A percentile compares a stretch with the other conserved stretches of the same genome.
Evolutionary conservation across 2,329 filamentous ascomycete genomes (phyloP).

Genomic region (Cytospora leucostoma): DNA sequence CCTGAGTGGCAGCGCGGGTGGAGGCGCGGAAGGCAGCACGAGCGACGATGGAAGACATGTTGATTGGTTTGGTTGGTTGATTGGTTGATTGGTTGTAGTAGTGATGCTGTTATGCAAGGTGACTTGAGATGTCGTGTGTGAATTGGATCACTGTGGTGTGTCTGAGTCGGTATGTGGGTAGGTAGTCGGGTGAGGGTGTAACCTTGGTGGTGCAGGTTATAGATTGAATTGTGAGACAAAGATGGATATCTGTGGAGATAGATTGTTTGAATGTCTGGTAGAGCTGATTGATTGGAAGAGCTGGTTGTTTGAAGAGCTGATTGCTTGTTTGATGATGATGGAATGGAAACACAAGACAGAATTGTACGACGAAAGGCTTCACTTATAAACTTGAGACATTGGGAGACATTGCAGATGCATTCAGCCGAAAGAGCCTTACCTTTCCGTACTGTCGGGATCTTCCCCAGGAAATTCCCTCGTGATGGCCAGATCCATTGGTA

Average conservation of each 20-base stretch:
- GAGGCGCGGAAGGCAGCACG: constrained; percentile 38
- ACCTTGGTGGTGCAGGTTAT: constrained; percentile 9
- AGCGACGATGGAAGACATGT: constrained; percentile 41
- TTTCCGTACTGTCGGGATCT: constrained; percentile 19
- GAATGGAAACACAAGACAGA: constrained; percentile 11
- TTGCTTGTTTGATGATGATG: constrained; percentile 20
- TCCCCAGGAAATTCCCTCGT: constrained; percentile 18
- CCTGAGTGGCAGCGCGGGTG: constrained; percentile 31
- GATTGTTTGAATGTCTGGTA: constrained; percentile 4
- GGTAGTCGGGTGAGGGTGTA: constrained; percentile 11
- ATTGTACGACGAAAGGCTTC: constrained; percentile 16
- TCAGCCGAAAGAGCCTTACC: constrained; percentile 22
- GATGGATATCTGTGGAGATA: constrained; percentile 9
- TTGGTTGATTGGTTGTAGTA: constrained; percentile 18
- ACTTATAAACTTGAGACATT: constrained; percentile 22
- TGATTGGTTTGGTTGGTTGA: constrained; percentile 11
- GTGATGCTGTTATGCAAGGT: constrained; percentile 5
- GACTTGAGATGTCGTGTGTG: constrained; percentile 4
- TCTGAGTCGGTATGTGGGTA: constrained; percentile 27
- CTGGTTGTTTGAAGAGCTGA: constrained; percentile 12
- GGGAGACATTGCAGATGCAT: constrained; percentile 11
- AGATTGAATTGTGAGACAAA: constrained; percentile 12
- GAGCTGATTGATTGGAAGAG: constrained; percentile 15
- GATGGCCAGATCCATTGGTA: constrained; percentile 16
- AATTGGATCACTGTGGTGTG: constrained; percentile 24